Percentiles rank a stretch among this genome's conserved stretches.
Evolutionary conservation across 2,329 filamentous ascomycete species (phyloP).

Genomic region (Penicillium sp.): DNA sequence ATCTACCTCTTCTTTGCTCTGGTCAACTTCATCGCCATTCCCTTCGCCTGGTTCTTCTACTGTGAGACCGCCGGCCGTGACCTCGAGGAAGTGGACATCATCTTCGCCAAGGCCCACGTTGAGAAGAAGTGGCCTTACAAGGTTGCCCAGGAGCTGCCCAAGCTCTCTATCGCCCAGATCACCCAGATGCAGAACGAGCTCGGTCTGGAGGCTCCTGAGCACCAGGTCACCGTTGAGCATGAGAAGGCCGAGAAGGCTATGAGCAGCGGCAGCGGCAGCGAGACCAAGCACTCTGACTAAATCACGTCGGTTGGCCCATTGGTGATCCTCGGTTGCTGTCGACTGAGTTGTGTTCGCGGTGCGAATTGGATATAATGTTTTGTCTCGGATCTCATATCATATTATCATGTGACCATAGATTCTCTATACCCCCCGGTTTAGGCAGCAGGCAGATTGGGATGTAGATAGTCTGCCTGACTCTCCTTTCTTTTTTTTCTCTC

Average conservation of each 20-base stretch:
- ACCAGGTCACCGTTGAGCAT: background rate
- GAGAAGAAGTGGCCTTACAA: slow-evolving; percentile 34
- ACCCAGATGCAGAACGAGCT: slow-evolving; percentile 24
- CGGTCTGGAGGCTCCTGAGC: slow-evolving; percentile 18
- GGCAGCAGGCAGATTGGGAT: background rate
- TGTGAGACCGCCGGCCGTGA: slow-evolving; percentile 44
- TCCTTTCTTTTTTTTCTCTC: background rate
- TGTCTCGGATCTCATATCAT: slow-evolving; percentile 5
- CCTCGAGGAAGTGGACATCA: slow-evolving; percentile 41
- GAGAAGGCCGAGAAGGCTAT: slow-evolving; percentile 23
- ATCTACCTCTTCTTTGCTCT: slow-evolving; percentile 42
- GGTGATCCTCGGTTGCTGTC: background rate
- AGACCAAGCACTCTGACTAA: slow-evolving; percentile 7
- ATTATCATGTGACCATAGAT: slow-evolving; percentile 7
- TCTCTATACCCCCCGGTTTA: background rate
- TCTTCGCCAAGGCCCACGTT: slow-evolving; percentile 39
- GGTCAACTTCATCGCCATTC: slow-evolving; percentile 44
- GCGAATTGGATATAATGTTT: background rate
- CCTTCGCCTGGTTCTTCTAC: slow-evolving; percentile 52
- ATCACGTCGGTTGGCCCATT: background rate
- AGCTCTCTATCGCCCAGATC: slow-evolving; percentile 28
- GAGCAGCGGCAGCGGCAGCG: slow-evolving; percentile 19
- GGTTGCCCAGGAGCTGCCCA: slow-evolving; percentile 28
- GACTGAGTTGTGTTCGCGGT: background rate
- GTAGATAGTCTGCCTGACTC: background rate